Conservation (phyloP, 2,329 filamentous ascomycete species). For the Chaetomium sp. region DNA sequence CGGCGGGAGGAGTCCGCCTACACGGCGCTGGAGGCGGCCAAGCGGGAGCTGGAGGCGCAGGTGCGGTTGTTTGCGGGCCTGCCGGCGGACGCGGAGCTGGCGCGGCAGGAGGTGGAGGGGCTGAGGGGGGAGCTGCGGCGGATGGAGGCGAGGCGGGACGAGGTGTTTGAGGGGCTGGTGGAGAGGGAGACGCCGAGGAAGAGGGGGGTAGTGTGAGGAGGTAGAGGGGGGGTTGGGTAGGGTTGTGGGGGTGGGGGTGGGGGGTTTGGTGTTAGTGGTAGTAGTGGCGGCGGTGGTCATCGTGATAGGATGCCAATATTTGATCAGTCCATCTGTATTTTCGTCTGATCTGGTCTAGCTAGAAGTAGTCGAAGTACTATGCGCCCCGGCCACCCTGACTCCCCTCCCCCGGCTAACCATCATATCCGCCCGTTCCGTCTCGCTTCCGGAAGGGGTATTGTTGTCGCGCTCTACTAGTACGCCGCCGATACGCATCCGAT, state of each 20-base stretch:
- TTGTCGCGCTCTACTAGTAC: constrained; percentile 17
- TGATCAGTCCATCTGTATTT: neutral
- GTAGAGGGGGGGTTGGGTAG: neutral
- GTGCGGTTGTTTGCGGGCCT: constrained; percentile 70
- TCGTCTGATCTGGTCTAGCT: neutral
- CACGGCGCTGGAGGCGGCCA: constrained; percentile 56
- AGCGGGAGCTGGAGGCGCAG: constrained; percentile 62
- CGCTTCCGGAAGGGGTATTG: constrained; percentile 28
- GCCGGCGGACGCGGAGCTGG: constrained; percentile 69
- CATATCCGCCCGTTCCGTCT: constrained; percentile 21
- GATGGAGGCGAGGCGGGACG: constrained; percentile 66
- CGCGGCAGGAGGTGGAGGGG: constrained; percentile 69
- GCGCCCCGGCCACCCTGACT: neutral
- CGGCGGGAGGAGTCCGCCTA: constrained; percentile 61
- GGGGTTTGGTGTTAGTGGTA: neutral
- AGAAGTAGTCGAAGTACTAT: neutral
- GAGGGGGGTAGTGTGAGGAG: constrained; percentile 21
- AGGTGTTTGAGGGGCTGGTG: constrained; percentile 72
- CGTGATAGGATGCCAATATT: neutral
- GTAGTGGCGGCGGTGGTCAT: neutral
- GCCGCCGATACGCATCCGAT: constrained; percentile 22
- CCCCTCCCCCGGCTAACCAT: constrained; percentile 22
- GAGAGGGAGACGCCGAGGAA: constrained; percentile 60
- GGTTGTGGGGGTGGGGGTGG: neutral
- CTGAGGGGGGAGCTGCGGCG: constrained; percentile 65